Base-by-base conservation (phyloP, 2,329 filamentous ascomycete species). In the Xylariaceae sp. region DNA sequence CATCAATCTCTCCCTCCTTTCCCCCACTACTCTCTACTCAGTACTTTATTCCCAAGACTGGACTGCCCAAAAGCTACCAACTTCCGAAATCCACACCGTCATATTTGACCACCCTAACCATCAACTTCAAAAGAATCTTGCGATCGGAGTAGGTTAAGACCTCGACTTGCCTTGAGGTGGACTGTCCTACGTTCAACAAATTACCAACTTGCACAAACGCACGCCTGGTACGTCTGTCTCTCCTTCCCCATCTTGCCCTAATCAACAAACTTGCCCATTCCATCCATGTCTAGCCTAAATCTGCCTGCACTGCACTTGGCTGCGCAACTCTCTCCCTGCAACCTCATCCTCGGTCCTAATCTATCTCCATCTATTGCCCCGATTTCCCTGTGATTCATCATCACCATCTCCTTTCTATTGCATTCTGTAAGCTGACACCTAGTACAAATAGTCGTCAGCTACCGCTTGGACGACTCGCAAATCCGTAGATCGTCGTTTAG, bases 21-120 rank as follows among this genome's bases (percentile, higher is more conserved):
- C 48, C 46, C 45, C 48, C 46, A 42, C 50, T 43, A 48, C 50
- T 36, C n/a, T n/a, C 44, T 34, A 38, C 32, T 43, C 35, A 36
- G 34, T 23, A 37, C 35, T 18, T 4, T 19, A 37, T 14, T 11
- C 26, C 28, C 34, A 29, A 34, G 34, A 33, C 26, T 3, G 6
- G 18, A 23, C 31, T 18, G 8, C 8, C 31, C 11, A 32, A 8
- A 18, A 38, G n/a, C 36, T 13, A n/a, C 28, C 23, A 26, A 14
- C 28, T 19, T 5, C 18, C n/a, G 14, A 46, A 32, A 33, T 34
- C 41, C 40, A 41, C 30, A 29, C 12, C 24, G 7, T 28, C 26
- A 28, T 36, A 40, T 38, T 40, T 41, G 31, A 41, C 41, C 40
- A 42, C 43, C 21, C 21, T 24, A 24, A 24, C 11, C 21, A 11